These are phyloP conservation scores for Blumeria hordei DNA, from an alignment of 2,329 filamentous ascomycete genomes.

Conservation along the genomic window DNA sequence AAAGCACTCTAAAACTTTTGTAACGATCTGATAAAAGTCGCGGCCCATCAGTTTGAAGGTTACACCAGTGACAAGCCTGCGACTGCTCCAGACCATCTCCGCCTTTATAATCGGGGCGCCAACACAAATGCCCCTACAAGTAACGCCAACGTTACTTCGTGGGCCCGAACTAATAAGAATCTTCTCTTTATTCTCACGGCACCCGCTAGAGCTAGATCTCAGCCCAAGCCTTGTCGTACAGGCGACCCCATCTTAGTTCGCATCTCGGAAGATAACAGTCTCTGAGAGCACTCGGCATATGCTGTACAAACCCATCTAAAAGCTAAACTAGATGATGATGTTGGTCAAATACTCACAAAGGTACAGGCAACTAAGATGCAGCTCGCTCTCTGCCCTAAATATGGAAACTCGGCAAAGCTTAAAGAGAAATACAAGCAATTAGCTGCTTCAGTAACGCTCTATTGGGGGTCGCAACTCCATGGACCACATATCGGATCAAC, in stretches of 20 bases:
- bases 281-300: no score
- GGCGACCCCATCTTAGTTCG: not conserved
- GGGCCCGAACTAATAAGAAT: not conserved
- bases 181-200: not conserved
- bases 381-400: no score
- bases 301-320: no score
- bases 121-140: not conserved
- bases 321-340: no score
- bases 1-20: not conserved
- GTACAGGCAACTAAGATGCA: no score
- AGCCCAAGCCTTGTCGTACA: not conserved
- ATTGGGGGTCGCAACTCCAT: no score
- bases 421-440: no score
- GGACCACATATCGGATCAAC: no score
- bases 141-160: not conserved
- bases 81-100: not conserved
- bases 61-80: not conserved
- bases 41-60: not conserved
- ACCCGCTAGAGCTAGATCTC: not conserved
- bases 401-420: no score
- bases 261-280: not conserved
- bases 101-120: not conserved
- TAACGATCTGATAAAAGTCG: not conserved
- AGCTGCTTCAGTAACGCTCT: no score
- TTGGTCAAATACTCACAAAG: no score